Base-by-base conservation (phyloP, 495 filamentous ascomycete species). In the Aspergillus ostianus region DNA sequence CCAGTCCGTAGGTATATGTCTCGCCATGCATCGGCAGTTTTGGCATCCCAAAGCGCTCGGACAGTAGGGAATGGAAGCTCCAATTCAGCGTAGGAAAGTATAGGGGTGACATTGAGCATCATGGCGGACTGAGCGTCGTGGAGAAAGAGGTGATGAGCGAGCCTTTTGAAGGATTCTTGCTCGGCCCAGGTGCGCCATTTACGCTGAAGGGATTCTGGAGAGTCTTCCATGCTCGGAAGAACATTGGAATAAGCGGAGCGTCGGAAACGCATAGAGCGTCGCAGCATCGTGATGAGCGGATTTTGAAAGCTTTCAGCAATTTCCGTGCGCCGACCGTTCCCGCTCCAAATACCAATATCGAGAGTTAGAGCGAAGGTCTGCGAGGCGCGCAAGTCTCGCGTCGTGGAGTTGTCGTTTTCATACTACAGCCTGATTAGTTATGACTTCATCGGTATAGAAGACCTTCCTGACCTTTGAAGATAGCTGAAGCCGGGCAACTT, bases 271-370 rank as follows among this genome's bases (percentile, higher is more conserved):
- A 68, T 54, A 46, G 64, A 66, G 50, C 70, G 67, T 55, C 73
- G 56, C 61, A 84, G 76, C 79, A 84, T 81, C 60, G 82, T 84
- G 2, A 82, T 61, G 1, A 84, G 60, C 17, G 79, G 75, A 44
- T 81, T 76, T 27, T 76, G 68, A 62, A 82, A 83, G 60, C 84
- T 85, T 58, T 88, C 85, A 3, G 85, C 82, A 44, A 90, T 84
- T 65, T 90, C 87, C 63, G 87, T 88, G 62, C 85, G 85, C n/a
- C 87, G 70, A 49, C 83, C 79, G 57, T 85, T 85, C 2, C 85
- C 87, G 53, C 84, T 87, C 87, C 87, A 90, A 9, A 90, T 72
- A 0, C 83, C 84, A 44, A 87, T 73, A 52, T 87, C 82, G 5
- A 87, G 74, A 1, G 74, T 66, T 23, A 88, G 58, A 15, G 84